Conservation (phyloP, 139 green algal species). For the Chlorella sorokiniana region DNA sequence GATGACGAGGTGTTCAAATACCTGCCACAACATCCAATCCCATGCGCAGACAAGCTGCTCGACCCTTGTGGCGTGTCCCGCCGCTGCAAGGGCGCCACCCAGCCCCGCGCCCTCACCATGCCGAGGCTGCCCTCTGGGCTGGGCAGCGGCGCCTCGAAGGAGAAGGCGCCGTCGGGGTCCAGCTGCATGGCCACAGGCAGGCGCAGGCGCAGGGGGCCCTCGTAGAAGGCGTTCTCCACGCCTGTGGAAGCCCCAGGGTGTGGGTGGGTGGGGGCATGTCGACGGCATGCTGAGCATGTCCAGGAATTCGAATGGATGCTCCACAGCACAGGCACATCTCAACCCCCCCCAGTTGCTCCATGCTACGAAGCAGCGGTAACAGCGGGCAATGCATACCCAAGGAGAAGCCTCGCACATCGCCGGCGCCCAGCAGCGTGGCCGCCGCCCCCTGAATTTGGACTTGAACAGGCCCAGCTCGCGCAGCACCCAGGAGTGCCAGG, state of each 20-base stretch:
- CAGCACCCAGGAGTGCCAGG: slow-evolving; percentile 64
- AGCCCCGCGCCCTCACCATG: slow-evolving; percentile 8
- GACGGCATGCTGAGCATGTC: neutral
- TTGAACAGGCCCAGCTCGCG: slow-evolving; percentile 69
- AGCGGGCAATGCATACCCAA: slow-evolving; percentile 14
- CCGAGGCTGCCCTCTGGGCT: slow-evolving; percentile 44
- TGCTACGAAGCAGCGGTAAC: neutral
- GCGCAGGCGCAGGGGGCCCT: slow-evolving; percentile 65
- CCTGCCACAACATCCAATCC: neutral
- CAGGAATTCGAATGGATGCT: too few relatives aligned
- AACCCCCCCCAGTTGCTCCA: neutral
- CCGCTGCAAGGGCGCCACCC: too few relatives aligned
- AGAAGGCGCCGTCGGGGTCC: slow-evolving; percentile 58
- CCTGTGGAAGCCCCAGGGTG: neutral
- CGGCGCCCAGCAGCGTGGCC: slow-evolving; percentile 60
- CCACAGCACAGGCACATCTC: neutral
- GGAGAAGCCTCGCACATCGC: slow-evolving; percentile 53
- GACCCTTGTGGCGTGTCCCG: too few relatives aligned
- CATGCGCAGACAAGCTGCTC: neutral
- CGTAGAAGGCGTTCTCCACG: slow-evolving; percentile 69
- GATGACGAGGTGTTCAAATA: neutral
- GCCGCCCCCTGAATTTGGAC: slow-evolving; percentile 59
- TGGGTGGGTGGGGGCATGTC: neutral
- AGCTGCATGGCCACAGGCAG: slow-evolving; percentile 57
- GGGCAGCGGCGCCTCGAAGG: slow-evolving; percentile 61